These are phyloP conservation scores for Tremella fuciformis DNA, from an alignment of 768 basidiomycete species.

Conservation along the genomic window DNA sequence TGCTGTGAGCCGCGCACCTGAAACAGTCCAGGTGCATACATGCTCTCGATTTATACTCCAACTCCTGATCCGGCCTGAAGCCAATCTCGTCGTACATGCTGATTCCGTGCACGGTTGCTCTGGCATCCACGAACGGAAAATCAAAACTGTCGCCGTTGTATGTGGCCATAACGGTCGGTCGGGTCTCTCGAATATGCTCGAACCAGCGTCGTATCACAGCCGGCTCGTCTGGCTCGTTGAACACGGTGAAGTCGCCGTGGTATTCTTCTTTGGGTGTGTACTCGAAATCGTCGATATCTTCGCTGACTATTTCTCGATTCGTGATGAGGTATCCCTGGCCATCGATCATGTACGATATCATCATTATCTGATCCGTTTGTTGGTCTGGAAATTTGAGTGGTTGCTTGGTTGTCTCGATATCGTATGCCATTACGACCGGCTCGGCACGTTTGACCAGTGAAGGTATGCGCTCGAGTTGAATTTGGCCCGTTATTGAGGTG, in stretches of 20 bases:
- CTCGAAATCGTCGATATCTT: constrained; percentile 97
- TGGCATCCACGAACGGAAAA: constrained; percentile 90
- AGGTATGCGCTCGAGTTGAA: constrained; percentile 65
- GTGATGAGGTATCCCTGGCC: constrained; percentile 92
- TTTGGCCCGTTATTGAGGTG: constrained; percentile 75
- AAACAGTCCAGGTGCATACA: constrained; percentile 99
- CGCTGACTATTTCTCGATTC: constrained; percentile 92
- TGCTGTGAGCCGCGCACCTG: constrained; percentile 55
- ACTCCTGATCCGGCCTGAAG: constrained; percentile 83
- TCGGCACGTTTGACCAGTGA: constrained; percentile 97
- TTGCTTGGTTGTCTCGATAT: constrained; percentile 99
- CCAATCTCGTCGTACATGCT: constrained; percentile 96
- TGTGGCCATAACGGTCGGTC: constrained; percentile 94
- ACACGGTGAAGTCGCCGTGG: constrained; percentile 91
- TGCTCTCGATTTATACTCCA: constrained; percentile 87
- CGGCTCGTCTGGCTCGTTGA: constrained; percentile 91
- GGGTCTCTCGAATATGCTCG: constrained; percentile 85
- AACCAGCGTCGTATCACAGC: constrained; percentile 83
- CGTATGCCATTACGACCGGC: constrained; percentile 96
- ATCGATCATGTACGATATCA: constrained; percentile 99
- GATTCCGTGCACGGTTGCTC: constrained; percentile 81
- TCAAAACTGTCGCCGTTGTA: constrained; percentile 99
- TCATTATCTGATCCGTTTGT: constrained; percentile 96
- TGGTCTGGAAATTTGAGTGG: constrained; percentile 99
- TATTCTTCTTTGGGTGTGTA: constrained; percentile 98